Conservation (phyloP, 768 basidiomycete species). For the Crassisporium funariophilum region DNA sequence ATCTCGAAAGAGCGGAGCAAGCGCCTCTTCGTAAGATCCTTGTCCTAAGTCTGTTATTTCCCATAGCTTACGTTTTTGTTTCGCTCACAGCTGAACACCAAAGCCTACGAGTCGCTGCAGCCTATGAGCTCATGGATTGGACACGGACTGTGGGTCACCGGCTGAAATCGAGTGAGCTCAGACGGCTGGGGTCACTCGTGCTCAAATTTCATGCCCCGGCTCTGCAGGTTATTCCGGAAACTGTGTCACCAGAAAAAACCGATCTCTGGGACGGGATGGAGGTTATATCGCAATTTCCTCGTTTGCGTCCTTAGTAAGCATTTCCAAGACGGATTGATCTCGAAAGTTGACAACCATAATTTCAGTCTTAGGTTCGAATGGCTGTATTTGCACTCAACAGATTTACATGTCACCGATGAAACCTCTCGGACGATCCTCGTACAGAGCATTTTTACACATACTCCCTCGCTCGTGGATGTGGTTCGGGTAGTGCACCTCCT, state of each 20-base stretch:
- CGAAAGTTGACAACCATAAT: neutral
- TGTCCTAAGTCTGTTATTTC: neutral
- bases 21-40: constrained; percentile 43
- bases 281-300: constrained; percentile 27
- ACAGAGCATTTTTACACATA: constrained; percentile 28
- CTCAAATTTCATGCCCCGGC: constrained; percentile 43
- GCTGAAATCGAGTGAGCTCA: constrained; percentile 38
- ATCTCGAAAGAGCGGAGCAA: constrained; percentile 8
- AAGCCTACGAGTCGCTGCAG: constrained; percentile 35
- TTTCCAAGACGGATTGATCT: constrained; percentile 4
- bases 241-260: constrained; percentile 42
- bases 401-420: constrained; percentile 26
- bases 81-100: constrained; percentile 39
- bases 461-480: constrained; percentile 28
- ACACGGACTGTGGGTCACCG: constrained; percentile 48
- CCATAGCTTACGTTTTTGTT: neutral
- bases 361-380: constrained; percentile 38
- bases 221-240: constrained; percentile 43
- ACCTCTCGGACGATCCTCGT: constrained; percentile 37
- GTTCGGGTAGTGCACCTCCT: constrained; percentile 22
- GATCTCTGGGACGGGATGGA: constrained; percentile 45
- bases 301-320: constrained; percentile 31
- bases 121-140: constrained; percentile 67
- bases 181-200: constrained; percentile 41
- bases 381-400: constrained; percentile 41